Conservation (phyloP, 2,329 filamentous ascomycete species). For the Fusarium subglutinans region DNA sequence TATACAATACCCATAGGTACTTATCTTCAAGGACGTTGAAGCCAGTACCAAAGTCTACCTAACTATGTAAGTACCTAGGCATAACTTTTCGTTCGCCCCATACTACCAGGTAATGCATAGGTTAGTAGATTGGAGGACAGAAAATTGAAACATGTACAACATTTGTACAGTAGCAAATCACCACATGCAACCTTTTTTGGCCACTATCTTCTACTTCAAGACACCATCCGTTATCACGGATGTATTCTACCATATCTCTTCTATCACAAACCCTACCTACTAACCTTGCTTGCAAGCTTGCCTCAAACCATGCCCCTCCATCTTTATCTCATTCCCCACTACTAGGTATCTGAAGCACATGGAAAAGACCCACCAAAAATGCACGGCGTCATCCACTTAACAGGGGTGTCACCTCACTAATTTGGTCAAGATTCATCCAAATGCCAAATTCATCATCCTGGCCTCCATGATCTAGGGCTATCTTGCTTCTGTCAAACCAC, state of each 20-base stretch:
- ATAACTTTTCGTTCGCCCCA: background rate
- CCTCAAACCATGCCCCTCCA: constrained; percentile 17
- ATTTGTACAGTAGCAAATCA: background rate
- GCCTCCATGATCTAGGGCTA: background rate
- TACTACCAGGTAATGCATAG: background rate
- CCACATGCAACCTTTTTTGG: background rate
- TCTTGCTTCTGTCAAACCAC: constrained; percentile 8
- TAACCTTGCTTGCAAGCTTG: background rate
- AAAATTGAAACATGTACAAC: too few species aligned
- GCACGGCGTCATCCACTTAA: constrained; percentile 33
- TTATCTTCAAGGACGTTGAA: background rate
- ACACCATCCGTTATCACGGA: background rate
- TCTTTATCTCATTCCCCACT: constrained; percentile 17
- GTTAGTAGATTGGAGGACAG: background rate
- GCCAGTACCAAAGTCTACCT: background rate
- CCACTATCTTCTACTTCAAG: background rate
- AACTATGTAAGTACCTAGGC: background rate
- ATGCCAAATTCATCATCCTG: constrained; percentile 33
- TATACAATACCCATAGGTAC: background rate
- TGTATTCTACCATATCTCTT: background rate
- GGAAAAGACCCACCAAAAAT: constrained; percentile 19
- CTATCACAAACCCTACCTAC: background rate
- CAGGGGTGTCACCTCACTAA: constrained; percentile 25
- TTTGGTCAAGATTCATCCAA: constrained; percentile 21
- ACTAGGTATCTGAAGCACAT: background rate